Evolutionary conservation across 148 eudicot species (phyloP).

Genomic region (Selenicereus undatus): DNA sequence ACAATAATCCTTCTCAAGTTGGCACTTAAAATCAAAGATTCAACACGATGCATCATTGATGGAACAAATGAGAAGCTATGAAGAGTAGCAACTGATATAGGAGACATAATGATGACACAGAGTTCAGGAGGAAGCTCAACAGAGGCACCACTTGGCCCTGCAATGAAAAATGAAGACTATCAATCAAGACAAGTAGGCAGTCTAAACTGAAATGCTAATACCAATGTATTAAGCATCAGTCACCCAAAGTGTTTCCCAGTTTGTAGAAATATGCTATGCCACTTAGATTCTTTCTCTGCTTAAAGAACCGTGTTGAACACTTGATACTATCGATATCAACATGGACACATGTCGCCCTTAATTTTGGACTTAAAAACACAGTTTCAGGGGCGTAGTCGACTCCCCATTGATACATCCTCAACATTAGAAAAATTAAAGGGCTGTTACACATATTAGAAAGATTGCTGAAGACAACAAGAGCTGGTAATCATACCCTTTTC

Average conservation of each 20-base stretch:
- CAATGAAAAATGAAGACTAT: constrained; percentile 12
- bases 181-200: neutral
- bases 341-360: neutral
- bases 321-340: too few relatives aligned
- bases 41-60: constrained; percentile 77
- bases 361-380: too few relatives aligned
- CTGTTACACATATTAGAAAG: neutral
- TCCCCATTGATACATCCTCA: neutral
- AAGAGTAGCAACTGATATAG: constrained; percentile 49
- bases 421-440: neutral
- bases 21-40: constrained; percentile 60
- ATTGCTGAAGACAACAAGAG: neutral
- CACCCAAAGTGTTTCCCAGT: neutral
- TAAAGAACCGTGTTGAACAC: too few relatives aligned
- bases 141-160: constrained; percentile 37
- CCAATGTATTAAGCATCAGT: neutral
- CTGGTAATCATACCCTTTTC: constrained; percentile 40
- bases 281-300: neutral
- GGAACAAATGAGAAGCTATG: constrained; percentile 72
- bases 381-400: neutral
- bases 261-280: too few relatives aligned
- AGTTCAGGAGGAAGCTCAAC: constrained; percentile 86
- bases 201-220: neutral
- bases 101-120: constrained; percentile 66
- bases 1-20: constrained; percentile 45